These are phyloP conservation scores for Porphyrellus cyaneotinctus DNA, from an alignment of 768 basidiomycete species.

Conservation along the genomic window DNA sequence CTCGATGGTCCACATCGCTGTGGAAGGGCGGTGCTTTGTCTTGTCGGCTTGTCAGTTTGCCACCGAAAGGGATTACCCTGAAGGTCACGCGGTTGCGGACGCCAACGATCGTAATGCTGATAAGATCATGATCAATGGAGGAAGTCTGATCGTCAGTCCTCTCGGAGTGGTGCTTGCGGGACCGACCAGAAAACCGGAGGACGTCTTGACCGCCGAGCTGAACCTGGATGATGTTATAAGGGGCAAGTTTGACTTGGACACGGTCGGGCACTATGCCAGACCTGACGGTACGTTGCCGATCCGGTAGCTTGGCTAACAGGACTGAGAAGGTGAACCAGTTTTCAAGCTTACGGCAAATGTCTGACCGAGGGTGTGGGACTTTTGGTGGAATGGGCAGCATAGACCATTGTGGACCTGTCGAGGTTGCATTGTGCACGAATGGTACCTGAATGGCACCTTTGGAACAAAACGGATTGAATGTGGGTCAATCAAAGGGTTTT, in stretches of 20 bases:
- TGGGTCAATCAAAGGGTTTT: constrained; percentile 10
- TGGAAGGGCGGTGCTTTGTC: constrained; percentile 69
- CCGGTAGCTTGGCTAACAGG: background rate
- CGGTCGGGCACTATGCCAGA: constrained; percentile 58
- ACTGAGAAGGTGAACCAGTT: constrained; percentile 20
- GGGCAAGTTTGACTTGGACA: constrained; percentile 61
- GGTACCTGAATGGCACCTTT: background rate
- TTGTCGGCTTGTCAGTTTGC: constrained; percentile 60
- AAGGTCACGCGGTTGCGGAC: constrained; percentile 42
- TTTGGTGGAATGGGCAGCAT: background rate
- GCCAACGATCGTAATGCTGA: constrained; percentile 36
- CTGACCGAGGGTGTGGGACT: background rate
- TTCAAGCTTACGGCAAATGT: constrained; percentile 23
- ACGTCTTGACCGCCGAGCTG: constrained; percentile 51
- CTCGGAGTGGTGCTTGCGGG: constrained; percentile 57
- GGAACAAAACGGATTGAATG: constrained; percentile 11
- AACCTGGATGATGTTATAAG: constrained; percentile 54
- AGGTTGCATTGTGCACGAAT: background rate
- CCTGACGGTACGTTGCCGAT: constrained; percentile 43
- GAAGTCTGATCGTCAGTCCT: constrained; percentile 57
- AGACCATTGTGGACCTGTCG: background rate
- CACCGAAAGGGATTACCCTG: constrained; percentile 50
- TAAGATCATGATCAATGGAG: constrained; percentile 58
- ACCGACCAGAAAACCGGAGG: constrained; percentile 50
- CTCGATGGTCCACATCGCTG: constrained; percentile 59